Evolutionary conservation across 2,329 filamentous ascomycete species (phyloP).

Genomic region (Plenodomus biglobosus): DNA sequence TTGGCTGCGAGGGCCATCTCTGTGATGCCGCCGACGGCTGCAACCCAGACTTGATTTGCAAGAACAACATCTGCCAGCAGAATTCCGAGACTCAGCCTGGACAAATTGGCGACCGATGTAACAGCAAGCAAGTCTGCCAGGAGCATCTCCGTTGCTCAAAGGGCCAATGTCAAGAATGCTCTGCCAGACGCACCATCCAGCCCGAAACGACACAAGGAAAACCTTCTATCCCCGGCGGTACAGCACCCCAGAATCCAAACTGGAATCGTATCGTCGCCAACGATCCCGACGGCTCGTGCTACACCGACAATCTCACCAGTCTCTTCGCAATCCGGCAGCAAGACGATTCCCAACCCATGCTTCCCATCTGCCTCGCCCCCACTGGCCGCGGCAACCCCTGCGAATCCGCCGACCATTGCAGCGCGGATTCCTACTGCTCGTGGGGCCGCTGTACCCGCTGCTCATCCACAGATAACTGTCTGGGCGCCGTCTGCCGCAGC

Average conservation of each 20-base stretch:
- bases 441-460: slow-evolving; percentile 34
- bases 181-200: slow-evolving; percentile 18
- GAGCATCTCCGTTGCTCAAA: slow-evolving; percentile 26
- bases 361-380: slow-evolving; percentile 10
- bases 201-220: background rate
- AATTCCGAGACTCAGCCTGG: slow-evolving; percentile 28
- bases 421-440: slow-evolving; percentile 30
- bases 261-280: slow-evolving; percentile 7
- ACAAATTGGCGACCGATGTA: slow-evolving; percentile 26
- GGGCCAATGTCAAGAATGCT: slow-evolving; percentile 26
- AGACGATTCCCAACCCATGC: background rate
- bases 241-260: slow-evolving; percentile 4
- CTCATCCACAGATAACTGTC: slow-evolving; percentile 17
- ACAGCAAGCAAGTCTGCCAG: slow-evolving; percentile 34
- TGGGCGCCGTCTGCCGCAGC: slow-evolving; percentile 28
- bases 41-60: slow-evolving; percentile 30
- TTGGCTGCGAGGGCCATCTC: slow-evolving; percentile 37
- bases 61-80: slow-evolving; percentile 34
- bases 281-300: slow-evolving; percentile 18
- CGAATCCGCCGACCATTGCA: slow-evolving; percentile 25
- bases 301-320: slow-evolving; percentile 14
- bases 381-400: slow-evolving; percentile 26
- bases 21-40: slow-evolving; percentile 36
- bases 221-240: background rate
- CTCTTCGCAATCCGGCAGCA: slow-evolving; percentile 12